Percentiles rank a stretch among this genome's conserved stretches.
These are phyloP conservation scores for Colletotrichum horii DNA, from an alignment of 2,329 filamentous ascomycete species.

Conservation along the genomic window DNA sequence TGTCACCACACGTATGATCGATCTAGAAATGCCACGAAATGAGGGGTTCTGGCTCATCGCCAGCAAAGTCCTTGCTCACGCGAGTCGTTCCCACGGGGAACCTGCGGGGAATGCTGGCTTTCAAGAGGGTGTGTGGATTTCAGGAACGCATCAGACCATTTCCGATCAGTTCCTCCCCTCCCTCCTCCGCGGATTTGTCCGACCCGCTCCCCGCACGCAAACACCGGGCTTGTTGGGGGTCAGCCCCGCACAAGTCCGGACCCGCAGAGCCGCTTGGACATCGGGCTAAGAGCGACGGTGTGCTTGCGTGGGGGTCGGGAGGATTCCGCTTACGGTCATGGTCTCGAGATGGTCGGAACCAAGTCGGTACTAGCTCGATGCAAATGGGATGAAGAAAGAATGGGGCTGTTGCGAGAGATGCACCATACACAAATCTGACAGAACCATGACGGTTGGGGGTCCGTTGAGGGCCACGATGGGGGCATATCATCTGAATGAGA, in stretches of 20 bases:
- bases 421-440: not conserved
- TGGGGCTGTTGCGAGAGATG: not conserved
- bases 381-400: not conserved
- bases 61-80: not conserved
- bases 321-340: not conserved
- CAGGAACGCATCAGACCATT: not conserved
- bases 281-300: not conserved
- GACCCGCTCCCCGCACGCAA: not conserved
- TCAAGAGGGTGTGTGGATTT: not conserved
- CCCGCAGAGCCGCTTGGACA: conserved; percentile 9
- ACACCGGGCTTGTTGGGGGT: conserved; percentile 1
- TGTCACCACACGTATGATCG: not conserved
- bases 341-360: not conserved
- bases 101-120: not conserved
- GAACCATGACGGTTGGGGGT: not conserved
- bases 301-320: conserved; percentile 8
- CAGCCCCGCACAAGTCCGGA: not conserved
- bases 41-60: not conserved
- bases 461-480: not conserved
- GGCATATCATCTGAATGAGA: not conserved
- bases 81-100: not conserved
- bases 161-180: not conserved
- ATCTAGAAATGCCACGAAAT: not conserved
- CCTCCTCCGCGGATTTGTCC: not conserved
- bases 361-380: not conserved